Base-by-base conservation (phyloP, 106 monocot species). In the Dendrobium chrysotoxum region DNA sequence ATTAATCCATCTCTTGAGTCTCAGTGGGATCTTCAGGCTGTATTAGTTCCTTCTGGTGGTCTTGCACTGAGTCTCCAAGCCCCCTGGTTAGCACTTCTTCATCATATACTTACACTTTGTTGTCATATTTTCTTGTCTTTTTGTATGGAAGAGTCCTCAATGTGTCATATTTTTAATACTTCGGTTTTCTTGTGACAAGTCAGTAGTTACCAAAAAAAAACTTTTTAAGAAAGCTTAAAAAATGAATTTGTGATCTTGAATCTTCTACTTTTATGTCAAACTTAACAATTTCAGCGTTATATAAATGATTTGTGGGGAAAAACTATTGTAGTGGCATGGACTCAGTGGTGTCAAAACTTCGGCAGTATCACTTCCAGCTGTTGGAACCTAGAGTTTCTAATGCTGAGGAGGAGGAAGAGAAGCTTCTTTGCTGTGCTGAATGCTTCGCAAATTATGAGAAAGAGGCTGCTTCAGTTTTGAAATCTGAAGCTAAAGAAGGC, bases 1-100 rank as follows among this genome's bases (percentile, higher is more conserved):
- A 86, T 77, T 85, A 87, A 87, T 53, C 94, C 92, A 44, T 79
- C 78, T 16, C 86, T 98, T 66, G 95, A 95, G 84, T 47, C 64
- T 41, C 87, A 88, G 58, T 98, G 98, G 98, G 88, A 46, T 45
- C 88, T 98, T 38, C 94, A 98, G 44, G 87, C 95, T 23, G 91
- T 98, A 53, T 72, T 85, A 64, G 98, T 98, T 78, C 98, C 98
- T 21, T 88, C 92, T 17, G 95, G 86, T 77, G 96, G 96, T 23
- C 89, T 93, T 79, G 78, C 86, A 58, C 79, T 96, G 57, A 92
- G 88, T 83, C 93, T 96, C 35, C 92, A 92, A 79, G 81, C 88
- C 81, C 83, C 85, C 54, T 86, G 92, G 96, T 96, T 15, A 84
- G 90, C 28, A 70, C 31, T 53, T 31, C 53, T 70, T 72, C 78